Percentiles rank a stretch among this genome's conserved stretches.
Conservation (phyloP, 2,329 filamentous ascomycete species). For the Trichoderma asperellum region DNA sequence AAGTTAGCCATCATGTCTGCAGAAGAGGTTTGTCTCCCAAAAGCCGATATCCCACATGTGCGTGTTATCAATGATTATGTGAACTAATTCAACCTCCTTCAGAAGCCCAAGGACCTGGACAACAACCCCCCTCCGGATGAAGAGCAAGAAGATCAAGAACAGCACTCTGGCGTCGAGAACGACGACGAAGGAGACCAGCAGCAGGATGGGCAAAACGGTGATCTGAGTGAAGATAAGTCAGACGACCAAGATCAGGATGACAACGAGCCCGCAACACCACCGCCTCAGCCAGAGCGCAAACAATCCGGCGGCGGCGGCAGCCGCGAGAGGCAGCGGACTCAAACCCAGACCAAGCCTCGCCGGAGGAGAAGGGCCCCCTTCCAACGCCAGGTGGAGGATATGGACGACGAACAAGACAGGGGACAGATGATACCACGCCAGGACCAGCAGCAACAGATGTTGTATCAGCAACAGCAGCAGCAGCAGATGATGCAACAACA, state of each 20-base stretch:
- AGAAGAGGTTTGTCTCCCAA: slow-evolving; percentile 20
- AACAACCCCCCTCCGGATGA: background rate
- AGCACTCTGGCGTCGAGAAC: slow-evolving; percentile 16
- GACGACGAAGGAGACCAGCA: slow-evolving; percentile 25
- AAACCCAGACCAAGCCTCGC: slow-evolving; percentile 18
- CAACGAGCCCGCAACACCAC: slow-evolving; percentile 21
- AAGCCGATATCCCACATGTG: too few species aligned
- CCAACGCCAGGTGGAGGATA: slow-evolving; percentile 12
- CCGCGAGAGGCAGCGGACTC: slow-evolving; percentile 3
- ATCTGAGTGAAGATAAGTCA: slow-evolving; percentile 24
- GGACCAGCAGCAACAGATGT: slow-evolving; percentile 35
- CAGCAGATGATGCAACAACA: slow-evolving; percentile 35
- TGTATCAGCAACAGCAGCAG: slow-evolving; percentile 31
- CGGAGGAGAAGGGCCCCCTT: slow-evolving; percentile 32
- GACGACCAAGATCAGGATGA: slow-evolving; percentile 16
- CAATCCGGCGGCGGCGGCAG: background rate
- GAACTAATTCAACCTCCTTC: background rate
- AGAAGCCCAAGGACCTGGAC: slow-evolving; percentile 16
- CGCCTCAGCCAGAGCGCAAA: slow-evolving; percentile 16
- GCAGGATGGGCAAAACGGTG: background rate
- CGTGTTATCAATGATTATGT: background rate
- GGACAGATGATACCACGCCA: slow-evolving; percentile 36
- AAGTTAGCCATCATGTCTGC: slow-evolving; percentile 16
- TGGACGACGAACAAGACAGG: slow-evolving; percentile 24
- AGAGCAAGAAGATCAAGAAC: slow-evolving; percentile 4